Conservation (phyloP, 805 yeast species). For the Grigorovia transvaalensis region DNA sequence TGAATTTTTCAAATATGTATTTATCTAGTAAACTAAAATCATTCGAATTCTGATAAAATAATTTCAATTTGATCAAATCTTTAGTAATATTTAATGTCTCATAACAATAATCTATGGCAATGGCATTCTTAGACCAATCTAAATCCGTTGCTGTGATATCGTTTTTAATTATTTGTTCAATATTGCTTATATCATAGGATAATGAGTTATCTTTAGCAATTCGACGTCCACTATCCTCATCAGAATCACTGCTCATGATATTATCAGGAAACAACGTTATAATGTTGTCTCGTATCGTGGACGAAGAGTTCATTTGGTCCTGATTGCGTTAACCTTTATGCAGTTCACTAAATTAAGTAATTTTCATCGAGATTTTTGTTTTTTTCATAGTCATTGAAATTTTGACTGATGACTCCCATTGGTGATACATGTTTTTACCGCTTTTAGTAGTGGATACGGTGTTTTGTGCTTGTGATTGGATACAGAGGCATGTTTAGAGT, state of each 20-base stretch:
- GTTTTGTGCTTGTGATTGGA: no score
- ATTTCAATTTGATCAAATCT: constrained; percentile 20
- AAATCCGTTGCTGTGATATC: background rate
- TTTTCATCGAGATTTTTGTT: no score
- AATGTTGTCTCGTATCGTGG: background rate
- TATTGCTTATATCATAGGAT: background rate
- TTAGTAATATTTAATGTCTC: constrained; percentile 19
- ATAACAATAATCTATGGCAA: constrained; percentile 19
- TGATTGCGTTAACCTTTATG: no score
- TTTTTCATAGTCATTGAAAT: no score
- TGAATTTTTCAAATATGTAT: background rate
- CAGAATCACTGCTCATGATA: background rate
- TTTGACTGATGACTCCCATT: no score
- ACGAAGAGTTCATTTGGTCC: no score
- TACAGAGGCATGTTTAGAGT: no score
- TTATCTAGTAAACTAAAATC: constrained; percentile 4
- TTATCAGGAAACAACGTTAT: constrained; percentile 2
- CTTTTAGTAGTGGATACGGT: no score
- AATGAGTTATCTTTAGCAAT: background rate
- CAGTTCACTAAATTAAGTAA: no score
- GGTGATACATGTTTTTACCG: no score
- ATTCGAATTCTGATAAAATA: constrained; percentile 8
- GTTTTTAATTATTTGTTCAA: background rate
- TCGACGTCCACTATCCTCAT: background rate
- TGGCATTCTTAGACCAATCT: background rate